phyloP scores from a whole-genome alignment of 345 rosid genomes.

The Syzygium aqueum region DNA sequence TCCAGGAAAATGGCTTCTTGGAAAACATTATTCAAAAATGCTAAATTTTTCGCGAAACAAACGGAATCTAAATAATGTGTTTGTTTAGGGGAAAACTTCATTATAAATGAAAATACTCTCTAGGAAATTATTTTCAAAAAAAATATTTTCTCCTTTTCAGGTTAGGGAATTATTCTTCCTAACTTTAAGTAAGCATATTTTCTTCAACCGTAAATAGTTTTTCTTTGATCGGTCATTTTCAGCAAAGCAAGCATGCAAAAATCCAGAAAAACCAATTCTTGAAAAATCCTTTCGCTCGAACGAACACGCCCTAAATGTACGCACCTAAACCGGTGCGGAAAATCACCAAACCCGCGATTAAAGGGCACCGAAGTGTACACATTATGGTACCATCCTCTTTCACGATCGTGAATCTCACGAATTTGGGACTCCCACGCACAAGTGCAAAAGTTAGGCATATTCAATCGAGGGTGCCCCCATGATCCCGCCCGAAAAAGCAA shows the following conservation, averaged over 20 bases:
- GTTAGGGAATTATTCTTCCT: background rate
- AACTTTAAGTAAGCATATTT: background rate
- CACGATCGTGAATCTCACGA: background rate
- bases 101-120: background rate
- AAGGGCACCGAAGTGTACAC: background rate
- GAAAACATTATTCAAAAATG: background rate
- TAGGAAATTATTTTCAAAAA: background rate
- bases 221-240: background rate
- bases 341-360: background rate
- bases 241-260: background rate
- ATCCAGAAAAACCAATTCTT: fast-evolving
- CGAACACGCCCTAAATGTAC: background rate
- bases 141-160: background rate
- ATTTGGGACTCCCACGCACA: background rate
- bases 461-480: background rate
- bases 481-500: background rate
- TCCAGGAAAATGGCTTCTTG: background rate
- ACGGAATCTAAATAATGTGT: background rate
- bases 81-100: background rate
- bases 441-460: background rate
- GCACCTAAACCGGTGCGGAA: background rate
- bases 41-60: background rate
- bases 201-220: background rate
- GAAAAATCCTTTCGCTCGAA: too few species aligned
- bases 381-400: background rate